Percentiles rank a stretch among this genome's conserved stretches.
phyloP scores from a whole-genome alignment of 2,329 filamentous ascomycete species.

The Fusarium humuli region DNA sequence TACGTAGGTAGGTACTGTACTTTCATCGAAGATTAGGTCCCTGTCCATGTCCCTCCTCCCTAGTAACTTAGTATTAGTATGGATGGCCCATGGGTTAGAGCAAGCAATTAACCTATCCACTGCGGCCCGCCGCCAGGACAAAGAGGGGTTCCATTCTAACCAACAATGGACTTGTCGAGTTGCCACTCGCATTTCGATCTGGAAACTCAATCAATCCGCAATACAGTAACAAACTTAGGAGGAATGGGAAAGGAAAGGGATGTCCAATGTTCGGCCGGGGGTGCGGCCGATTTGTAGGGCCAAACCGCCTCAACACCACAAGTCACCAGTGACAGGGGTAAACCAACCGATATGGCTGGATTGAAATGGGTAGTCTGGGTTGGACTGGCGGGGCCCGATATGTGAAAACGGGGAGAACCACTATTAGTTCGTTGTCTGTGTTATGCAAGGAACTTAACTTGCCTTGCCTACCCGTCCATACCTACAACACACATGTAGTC shows the following conservation, averaged over 20 bases:
- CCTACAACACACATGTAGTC: slow-evolving; percentile 5
- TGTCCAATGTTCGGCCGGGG: neutral
- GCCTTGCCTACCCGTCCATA: slow-evolving; percentile 35
- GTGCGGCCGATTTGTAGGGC: slow-evolving; percentile 10
- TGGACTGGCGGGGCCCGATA: slow-evolving; percentile 20
- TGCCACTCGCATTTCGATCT: slow-evolving; percentile 6
- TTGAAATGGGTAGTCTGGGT: slow-evolving; percentile 8
- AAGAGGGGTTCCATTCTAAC: neutral
- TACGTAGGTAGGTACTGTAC: neutral
- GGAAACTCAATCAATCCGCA: neutral
- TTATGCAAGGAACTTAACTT: slow-evolving; percentile 36
- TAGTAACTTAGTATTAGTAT: neutral
- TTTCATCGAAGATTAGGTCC: neutral
- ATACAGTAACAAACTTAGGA: neutral
- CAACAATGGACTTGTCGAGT: slow-evolving; percentile 5
- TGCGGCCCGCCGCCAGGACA: neutral
- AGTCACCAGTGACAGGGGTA: slow-evolving; percentile 17
- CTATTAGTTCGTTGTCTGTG: slow-evolving; percentile 10
- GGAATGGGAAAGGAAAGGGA: neutral
- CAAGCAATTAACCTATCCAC: slow-evolving; percentile 6
- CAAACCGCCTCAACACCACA: slow-evolving; percentile 23
- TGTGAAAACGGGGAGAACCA: slow-evolving; percentile 3
- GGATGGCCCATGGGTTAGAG: neutral
- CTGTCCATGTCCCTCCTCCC: neutral
- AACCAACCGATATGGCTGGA: slow-evolving; percentile 26